Conservation (phyloP, 73 alveolate genomes). For the Effrenium voratum region DNA sequence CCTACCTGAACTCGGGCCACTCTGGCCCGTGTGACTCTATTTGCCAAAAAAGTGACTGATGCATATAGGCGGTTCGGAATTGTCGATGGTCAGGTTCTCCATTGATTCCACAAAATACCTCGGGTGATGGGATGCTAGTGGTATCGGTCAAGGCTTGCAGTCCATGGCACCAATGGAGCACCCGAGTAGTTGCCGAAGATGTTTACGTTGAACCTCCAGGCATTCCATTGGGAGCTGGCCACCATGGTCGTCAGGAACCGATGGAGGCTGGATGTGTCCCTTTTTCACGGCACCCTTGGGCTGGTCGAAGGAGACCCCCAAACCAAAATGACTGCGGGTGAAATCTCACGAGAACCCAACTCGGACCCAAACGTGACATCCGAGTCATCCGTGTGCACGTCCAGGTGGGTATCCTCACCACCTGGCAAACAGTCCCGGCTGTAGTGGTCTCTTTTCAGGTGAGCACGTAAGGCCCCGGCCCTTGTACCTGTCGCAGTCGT, state of each 20-base stretch:
- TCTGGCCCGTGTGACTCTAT: too few species aligned
- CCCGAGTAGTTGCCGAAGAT: conserved; percentile 93
- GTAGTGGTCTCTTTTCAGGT: not conserved
- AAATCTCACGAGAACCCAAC: too few species aligned
- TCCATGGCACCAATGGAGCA: conserved; percentile 82
- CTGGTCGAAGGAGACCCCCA: too few species aligned
- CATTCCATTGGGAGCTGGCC: not conserved
- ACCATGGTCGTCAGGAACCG: not conserved
- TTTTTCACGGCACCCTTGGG: too few species aligned
- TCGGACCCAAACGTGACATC: conserved; percentile 75
- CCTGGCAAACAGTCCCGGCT: not conserved
- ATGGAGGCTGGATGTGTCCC: not conserved
- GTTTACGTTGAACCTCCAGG: conserved; percentile 68
- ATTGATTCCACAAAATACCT: conserved; percentile 86
- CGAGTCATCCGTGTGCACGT: conserved; percentile 85
- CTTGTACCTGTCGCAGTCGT: conserved; percentile 49
- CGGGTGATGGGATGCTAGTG: not conserved
- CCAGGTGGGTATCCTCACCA: conserved; percentile 86
- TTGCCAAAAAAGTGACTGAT: not conserved
- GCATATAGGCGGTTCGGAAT: conserved; percentile 79
- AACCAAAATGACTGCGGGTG: too few species aligned
- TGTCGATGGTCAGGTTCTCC: conserved; percentile 91
- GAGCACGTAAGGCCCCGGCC: conserved; percentile 21
- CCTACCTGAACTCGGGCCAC: too few species aligned
- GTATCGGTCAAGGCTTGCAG: not conserved